Evolutionary conservation across 2,329 filamentous ascomycete species (phyloP).

Genomic region (Amesomyces nigricolor): DNA sequence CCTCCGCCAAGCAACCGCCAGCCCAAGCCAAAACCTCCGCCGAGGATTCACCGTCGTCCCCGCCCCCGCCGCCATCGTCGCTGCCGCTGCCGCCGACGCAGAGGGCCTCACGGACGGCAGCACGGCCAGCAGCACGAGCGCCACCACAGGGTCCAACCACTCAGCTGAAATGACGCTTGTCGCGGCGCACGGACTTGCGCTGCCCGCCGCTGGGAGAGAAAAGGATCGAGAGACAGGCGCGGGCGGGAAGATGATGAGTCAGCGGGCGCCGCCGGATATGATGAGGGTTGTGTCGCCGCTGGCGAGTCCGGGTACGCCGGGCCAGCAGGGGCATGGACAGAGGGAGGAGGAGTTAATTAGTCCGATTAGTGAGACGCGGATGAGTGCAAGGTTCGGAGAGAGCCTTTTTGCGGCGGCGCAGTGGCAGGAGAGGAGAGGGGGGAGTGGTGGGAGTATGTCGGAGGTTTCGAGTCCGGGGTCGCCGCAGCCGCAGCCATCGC

Average conservation of each 20-base stretch:
- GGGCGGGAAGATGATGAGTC: not conserved
- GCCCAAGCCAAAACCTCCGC: not conserved
- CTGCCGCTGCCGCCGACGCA: conserved; percentile 17
- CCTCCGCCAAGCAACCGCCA: not conserved
- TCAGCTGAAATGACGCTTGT: too few relatives aligned
- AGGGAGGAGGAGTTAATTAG: conserved; percentile 21
- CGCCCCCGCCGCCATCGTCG: too few relatives aligned
- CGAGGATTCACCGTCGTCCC: too few relatives aligned
- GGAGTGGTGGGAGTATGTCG: not conserved
- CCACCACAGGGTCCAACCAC: not conserved
- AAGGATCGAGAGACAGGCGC: not conserved
- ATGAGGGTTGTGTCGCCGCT: not conserved
- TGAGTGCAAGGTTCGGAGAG: conserved; percentile 1
- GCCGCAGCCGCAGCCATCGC: not conserved
- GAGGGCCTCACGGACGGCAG: conserved; percentile 31
- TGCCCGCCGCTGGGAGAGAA: not conserved
- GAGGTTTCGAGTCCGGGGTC: conserved; percentile 4
- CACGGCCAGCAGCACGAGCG: conserved; percentile 21
- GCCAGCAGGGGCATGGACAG: not conserved
- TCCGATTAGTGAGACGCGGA: conserved; percentile 22
- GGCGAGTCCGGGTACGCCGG: not conserved
- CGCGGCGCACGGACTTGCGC: too few relatives aligned
- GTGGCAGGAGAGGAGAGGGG: not conserved
- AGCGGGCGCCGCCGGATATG: not conserved
- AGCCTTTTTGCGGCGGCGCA: not conserved